Conservation (phyloP, 192 early-diverging fungal genomes). For the Coemansia sp. region DNA sequence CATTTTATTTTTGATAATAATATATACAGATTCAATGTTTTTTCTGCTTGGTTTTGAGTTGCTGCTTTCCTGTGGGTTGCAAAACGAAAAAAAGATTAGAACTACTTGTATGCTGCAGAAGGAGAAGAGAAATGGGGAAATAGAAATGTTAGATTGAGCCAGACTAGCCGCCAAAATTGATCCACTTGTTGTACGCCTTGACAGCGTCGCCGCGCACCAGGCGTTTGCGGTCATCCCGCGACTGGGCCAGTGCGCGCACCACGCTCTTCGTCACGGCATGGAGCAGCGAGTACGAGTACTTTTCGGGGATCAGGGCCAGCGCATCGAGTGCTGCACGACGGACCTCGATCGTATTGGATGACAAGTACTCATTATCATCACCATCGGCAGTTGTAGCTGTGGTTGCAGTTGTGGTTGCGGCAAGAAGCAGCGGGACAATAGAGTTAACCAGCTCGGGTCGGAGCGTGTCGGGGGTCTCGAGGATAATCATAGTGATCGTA, state of each 20-base stretch:
- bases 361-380: too few relatives aligned
- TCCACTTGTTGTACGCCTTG: constrained; percentile 86
- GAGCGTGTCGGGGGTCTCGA: constrained; percentile 71
- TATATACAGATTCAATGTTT: neutral
- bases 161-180: constrained; percentile 25
- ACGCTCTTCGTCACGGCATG: constrained; percentile 64
- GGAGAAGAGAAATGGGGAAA: neutral
- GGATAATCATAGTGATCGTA: constrained; percentile 70
- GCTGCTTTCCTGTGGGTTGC: neutral
- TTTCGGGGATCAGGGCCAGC: constrained; percentile 65
- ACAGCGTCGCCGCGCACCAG: constrained; percentile 85
- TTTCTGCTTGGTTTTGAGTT: neutral
- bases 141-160: neutral
- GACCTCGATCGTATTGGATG: constrained; percentile 53
- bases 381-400: neutral
- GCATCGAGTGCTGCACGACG: constrained; percentile 74
- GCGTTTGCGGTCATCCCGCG: constrained; percentile 87
- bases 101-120: too few relatives aligned
- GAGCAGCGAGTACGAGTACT: constrained; percentile 62
- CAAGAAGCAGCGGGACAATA: constrained; percentile 33
- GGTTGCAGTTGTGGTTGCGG: constrained; percentile 8
- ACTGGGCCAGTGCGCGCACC: constrained; percentile 60
- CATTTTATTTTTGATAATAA: neutral
- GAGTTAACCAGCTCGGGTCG: constrained; percentile 17
- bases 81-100: neutral